Base-by-base conservation (phyloP, 495 filamentous ascomycete genomes). In the Podospora conica region DNA sequence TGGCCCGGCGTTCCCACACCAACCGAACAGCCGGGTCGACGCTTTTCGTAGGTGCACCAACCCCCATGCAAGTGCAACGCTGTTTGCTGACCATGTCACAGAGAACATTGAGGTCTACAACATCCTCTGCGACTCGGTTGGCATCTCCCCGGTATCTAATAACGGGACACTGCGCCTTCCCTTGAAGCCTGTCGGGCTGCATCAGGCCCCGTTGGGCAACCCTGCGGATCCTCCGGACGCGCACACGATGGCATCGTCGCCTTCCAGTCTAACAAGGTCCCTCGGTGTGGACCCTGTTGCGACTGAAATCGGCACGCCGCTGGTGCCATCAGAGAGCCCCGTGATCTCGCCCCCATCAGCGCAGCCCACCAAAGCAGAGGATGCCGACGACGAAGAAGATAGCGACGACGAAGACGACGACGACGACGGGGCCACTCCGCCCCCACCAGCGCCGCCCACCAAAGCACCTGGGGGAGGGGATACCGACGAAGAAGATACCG, bases 91-190 rank as follows among this genome's bases (percentile, higher is more conserved):
- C 62, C 29, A 55, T 61, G 9, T 25, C 4, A n/a, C 71, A 92
- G 89, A 95, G 85, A 99, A 99, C 66, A 91, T 83, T 64, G 93
- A 99, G 69, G 91, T 99, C 1, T 98, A 98, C 73, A 96, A 96
- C 69, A 90, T 98, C 60, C 74, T 99, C 31, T 98, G 93, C 71
- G 91, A 96, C 70, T 90, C 89, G 1, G 73, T 97, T 31, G 88
- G 87, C 7, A 78, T 97, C 59, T 68, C 73, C 8, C 88, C 88
- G 0, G 82, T 80, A 25, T 83, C 90, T 0, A 95, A 93, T 72
- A 96, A 96, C 72, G 93, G 93, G n/a, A 97, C 93, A 0, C 73
- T 97, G 21, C 87, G 90, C 21, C 83, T 96, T 0, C 91, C 91
- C 12, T 75, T 97, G 24, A 84, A 85, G 70, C 81, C 91, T 5